These are phyloP conservation scores for Paecilomyces fulvus DNA, from an alignment of 2,329 filamentous ascomycete species.

Conservation along the genomic window DNA sequence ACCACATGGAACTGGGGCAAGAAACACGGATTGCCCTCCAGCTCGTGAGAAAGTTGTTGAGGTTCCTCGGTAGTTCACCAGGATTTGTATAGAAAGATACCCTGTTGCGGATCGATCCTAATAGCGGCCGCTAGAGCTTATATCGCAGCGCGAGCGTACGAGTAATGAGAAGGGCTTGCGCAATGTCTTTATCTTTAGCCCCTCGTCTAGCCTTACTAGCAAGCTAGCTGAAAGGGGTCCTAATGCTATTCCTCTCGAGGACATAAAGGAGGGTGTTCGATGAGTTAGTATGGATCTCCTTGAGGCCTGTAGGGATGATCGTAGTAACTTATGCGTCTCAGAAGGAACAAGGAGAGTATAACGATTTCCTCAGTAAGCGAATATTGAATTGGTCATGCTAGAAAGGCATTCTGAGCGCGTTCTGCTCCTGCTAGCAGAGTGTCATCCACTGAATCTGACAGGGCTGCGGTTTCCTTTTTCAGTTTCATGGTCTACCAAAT, in stretches of 20 bases:
- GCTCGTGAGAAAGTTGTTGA: constrained; percentile 5
- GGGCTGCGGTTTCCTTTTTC: neutral
- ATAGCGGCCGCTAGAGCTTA: neutral
- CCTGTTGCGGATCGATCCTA: constrained; percentile 7
- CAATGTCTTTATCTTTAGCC: neutral
- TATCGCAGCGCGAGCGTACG: neutral
- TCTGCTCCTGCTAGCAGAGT: neutral
- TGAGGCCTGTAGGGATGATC: neutral
- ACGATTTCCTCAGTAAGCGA: neutral
- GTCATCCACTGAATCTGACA: neutral
- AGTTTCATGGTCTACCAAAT: constrained; percentile 1
- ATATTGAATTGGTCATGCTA: neutral
- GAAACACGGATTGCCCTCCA: constrained; percentile 39
- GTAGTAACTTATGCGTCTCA: neutral
- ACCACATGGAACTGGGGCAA: constrained; percentile 52
- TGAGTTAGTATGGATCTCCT: neutral
- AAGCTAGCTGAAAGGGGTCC: neutral
- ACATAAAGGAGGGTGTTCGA: neutral
- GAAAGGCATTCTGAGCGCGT: neutral
- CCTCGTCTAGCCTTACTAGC: neutral
- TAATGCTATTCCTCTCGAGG: neutral
- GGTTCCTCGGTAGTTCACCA: constrained; percentile 6
- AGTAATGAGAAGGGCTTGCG: neutral
- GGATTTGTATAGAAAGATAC: constrained; percentile 20
- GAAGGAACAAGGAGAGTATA: neutral